Evolutionary conservation across 441 rosid species (phyloP).

Genomic region (Pelargonium fulgidum): DNA sequence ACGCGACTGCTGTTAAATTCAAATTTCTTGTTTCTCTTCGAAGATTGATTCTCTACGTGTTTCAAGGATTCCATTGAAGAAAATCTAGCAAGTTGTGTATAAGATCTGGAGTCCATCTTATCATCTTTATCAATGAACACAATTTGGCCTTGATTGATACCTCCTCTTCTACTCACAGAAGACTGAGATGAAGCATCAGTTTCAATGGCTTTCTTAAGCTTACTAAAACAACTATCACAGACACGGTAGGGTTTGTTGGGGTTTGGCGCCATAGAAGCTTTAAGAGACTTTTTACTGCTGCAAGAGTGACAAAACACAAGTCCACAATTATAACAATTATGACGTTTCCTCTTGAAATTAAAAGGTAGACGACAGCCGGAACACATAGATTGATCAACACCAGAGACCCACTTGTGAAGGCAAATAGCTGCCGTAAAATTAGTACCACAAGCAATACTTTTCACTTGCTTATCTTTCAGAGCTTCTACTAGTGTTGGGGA

Average conservation of each 20-base stretch:
- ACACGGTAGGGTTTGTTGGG: conserved; percentile 84
- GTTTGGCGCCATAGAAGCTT: conserved; percentile 97
- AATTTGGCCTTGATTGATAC: conserved; percentile 44
- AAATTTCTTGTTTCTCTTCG: conserved; percentile 75
- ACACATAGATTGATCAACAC: conserved; percentile 94
- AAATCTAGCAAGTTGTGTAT: conserved; percentile 64
- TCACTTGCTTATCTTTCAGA: conserved; percentile 90
- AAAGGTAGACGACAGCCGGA: conserved; percentile 92
- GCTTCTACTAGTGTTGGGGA: conserved; percentile 80
- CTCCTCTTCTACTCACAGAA: conserved; percentile 66
- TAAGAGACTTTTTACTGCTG: conserved; percentile 74
- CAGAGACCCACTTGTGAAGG: conserved; percentile 89
- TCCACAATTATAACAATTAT: conserved; percentile 94
- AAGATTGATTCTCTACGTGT: conserved; percentile 53
- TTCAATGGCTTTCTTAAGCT: conserved; percentile 67
- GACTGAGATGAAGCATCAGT: conserved; percentile 59
- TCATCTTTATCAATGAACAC: conserved; percentile 63
- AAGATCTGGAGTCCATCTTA: conserved; percentile 69
- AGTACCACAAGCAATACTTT: conserved; percentile 80
- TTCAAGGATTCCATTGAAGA: conserved; percentile 73
- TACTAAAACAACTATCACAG: conserved; percentile 75
- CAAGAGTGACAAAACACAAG: conserved; percentile 87
- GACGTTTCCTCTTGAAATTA: conserved; percentile 88
- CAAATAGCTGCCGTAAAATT: conserved; percentile 88
- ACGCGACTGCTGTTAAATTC: conserved; percentile 87